Base-by-base conservation (phyloP, 306 rosid genomes). In the Alnus rubra region DNA sequence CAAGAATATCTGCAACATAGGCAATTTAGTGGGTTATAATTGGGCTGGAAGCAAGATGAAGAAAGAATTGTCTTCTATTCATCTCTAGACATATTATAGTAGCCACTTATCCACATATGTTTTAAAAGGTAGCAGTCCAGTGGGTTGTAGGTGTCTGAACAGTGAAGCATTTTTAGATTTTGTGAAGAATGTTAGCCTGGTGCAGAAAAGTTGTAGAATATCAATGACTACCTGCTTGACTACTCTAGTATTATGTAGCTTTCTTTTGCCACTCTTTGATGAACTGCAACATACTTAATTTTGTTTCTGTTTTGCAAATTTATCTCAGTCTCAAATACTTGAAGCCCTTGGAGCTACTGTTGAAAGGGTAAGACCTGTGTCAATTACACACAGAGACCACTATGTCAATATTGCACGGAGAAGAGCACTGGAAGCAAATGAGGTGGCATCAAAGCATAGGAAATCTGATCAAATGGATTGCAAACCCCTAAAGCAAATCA, bases 321-420 rank as follows among this genome's bases (percentile, higher is more conserved):
- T 39, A 13, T 79, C 82, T 45, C 88, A 95, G 98, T 90, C 98
- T 84, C 93, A 91, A 83, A 92, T 87, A 68, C 70, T 95, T 78
- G 96, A 91, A 87, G 90, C 96, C 39, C 86, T 95, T 51, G 97
- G 97, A 78, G 99, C 94, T 51, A 88, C 89, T 55, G 97, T 93
- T 75, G 99, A 95, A 86, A 93, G 98, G 80, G 98, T 91, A 33
- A 82, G 98, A 28, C 99, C 97, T 0, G 99, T 95, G 62, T 93
- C 99, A 74, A 95, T 95, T 59, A 91, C 98, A 35, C 98, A 89
- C 71, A 84, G 82, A 72, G 97, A 95, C 74, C 99, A 95, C 88
- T 95, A 75, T 74, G 99, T 95, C 70, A 93, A 95, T 74, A 80
- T 95, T 77, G 99, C 99, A 11, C 87, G 94, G 79, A 83, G 88